Percentiles rank a stretch among this genome's conserved stretches.
phyloP scores from a whole-genome alignment of 768 basidiomycete species.

The Collybiopsis luxurians region DNA sequence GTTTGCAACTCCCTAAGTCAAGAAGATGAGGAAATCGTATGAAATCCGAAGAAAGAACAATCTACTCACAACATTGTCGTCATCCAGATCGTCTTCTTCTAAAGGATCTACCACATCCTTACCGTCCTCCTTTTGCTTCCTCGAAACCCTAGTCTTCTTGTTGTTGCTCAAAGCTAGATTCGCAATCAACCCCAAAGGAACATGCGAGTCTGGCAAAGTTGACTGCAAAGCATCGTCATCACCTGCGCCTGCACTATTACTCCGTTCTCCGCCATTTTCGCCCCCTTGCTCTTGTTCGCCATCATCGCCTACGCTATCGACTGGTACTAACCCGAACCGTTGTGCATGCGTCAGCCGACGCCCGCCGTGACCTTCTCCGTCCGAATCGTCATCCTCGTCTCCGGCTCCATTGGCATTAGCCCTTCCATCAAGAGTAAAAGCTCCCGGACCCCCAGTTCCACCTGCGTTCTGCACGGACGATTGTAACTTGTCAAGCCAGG shows the following conservation, averaged over 20 bases:
- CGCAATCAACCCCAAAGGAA: conserved; percentile 75
- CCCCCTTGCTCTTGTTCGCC: conserved; percentile 25
- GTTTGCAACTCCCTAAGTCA: conserved; percentile 70
- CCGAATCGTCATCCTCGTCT: conserved; percentile 40
- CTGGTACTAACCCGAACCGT: conserved; percentile 15
- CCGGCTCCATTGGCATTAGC: conserved; percentile 23
- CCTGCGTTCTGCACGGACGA: conserved; percentile 52
- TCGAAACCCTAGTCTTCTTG: conserved; percentile 37
- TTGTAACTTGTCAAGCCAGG: conserved; percentile 73
- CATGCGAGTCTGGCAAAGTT: conserved; percentile 64
- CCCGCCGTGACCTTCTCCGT: conserved; percentile 12
- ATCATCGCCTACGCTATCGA: conserved; percentile 25
- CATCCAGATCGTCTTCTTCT: conserved; percentile 68
- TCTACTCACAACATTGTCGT: conserved; percentile 56
- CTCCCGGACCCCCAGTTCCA: conserved; percentile 36
- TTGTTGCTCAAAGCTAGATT: conserved; percentile 63
- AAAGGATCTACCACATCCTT: conserved; percentile 39
- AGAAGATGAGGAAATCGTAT: not conserved
- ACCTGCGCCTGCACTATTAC: conserved; percentile 18
- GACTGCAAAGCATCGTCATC: conserved; percentile 38
- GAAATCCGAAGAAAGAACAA: not conserved
- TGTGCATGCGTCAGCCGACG: conserved; percentile 8
- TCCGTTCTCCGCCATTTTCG: not conserved
- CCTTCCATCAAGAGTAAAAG: conserved; percentile 45
- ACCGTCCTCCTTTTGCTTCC: conserved; percentile 26